Base-by-base conservation (phyloP, 192 early-diverging fungal genomes). In the Umbelopsis ramanniana region DNA sequence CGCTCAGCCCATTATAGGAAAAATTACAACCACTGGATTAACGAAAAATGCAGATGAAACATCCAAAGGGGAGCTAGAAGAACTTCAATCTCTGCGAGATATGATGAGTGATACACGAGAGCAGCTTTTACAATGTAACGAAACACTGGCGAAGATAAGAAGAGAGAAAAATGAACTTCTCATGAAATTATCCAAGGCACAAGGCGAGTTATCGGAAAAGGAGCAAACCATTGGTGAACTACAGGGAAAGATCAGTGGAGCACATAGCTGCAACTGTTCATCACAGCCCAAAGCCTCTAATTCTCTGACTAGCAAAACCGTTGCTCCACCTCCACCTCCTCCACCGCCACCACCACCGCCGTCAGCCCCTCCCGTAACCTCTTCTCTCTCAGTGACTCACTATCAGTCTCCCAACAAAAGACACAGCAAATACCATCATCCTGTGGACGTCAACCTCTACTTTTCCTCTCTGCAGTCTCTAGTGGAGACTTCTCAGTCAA, bases 1-100 rank as follows among this genome's bases (percentile, higher is more conserved):
- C 4, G 71, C 66, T 0, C 74, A 76, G 38, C 79, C 79, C 24
- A 80, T 80, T 68, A 71, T 73, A n/a, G 74, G 79, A 24, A 80
- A 80, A 43, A 29, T 76, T 0, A 38, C 48, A 0, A n/a, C 63
- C 6, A 38, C 52, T 3, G 33, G 19, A n/a, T 12, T 35, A n/a
- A 46, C 47, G 0, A 66, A 37, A 21, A 26, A 23, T 19, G 69
- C 53, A 22, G 69, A 70, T 17, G 69, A 70, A 3, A 11, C 33
- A 38, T 35, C 52, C 40, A 70, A 26, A 38, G 50, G 55, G 6
- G 66, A 76, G 3, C 50, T 70, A 60, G 77, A 79, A 68, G 77
- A 79, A 29, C 69, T 73, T 0, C 73, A 79, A 46, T 73, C 73
- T 15, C 12, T 79, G 24, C 33, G 73, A 40, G 74, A 73, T 38